phyloP scores from a whole-genome alignment of 78 protist species.

The Dictyostelium citrinum region DNA sequence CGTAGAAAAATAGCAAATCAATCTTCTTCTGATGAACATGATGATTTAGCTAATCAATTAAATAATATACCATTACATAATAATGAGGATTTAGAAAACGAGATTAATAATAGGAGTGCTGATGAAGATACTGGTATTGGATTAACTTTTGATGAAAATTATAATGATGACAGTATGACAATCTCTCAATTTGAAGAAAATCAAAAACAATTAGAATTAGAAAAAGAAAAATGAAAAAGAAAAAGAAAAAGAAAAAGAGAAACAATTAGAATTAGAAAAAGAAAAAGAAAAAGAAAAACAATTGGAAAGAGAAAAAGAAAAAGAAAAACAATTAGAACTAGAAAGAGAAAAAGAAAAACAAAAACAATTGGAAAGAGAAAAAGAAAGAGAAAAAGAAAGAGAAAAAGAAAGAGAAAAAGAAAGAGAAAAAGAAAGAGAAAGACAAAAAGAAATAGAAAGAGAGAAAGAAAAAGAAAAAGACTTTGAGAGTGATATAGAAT shows the following conservation, averaged over 20 bases:
- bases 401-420: neutral
- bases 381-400: neutral
- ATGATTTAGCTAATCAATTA: neutral
- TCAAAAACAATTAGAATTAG: neutral
- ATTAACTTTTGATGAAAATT: neutral
- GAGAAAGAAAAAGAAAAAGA: neutral
- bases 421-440: neutral
- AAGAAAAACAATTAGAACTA: neutral
- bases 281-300: neutral
- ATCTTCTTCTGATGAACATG: neutral
- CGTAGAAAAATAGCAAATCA: neutral
- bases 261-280: neutral
- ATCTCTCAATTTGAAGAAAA: neutral
- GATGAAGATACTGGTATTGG: neutral
- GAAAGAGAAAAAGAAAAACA: neutral
- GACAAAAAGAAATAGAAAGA: neutral
- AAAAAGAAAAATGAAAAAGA: neutral
- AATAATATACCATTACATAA: neutral
- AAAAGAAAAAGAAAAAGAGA: no score
- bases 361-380: no score
- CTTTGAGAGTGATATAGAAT: neutral
- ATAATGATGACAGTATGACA: neutral
- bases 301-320: no score
- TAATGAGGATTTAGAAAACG: neutral
- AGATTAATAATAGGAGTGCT: neutral